A percentile compares a stretch with the other conserved stretches of the same genome.
phyloP scores from a whole-genome alignment of 2,329 filamentous ascomycete species.

The Amylocarpus encephaloides region DNA sequence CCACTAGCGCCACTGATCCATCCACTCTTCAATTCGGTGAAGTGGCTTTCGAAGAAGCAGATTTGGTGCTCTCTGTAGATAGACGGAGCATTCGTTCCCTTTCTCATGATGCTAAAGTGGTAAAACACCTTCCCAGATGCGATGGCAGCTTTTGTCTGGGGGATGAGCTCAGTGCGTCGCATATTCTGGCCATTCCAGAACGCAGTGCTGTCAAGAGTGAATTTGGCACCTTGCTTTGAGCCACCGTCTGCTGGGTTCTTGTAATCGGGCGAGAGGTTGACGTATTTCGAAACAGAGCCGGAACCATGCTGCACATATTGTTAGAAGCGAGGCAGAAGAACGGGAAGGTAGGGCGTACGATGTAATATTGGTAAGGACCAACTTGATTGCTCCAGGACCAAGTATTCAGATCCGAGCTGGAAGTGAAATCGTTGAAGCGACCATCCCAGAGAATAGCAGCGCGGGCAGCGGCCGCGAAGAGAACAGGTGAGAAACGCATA shows the following conservation, averaged over 20 bases:
- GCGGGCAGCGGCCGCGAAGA: slow-evolving; percentile 15
- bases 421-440: slow-evolving; percentile 54
- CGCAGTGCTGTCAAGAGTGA: slow-evolving; percentile 57
- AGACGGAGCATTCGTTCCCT: slow-evolving; percentile 52
- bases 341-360: slow-evolving; percentile 31
- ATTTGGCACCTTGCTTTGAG: slow-evolving; percentile 59
- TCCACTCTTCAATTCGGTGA: slow-evolving; percentile 69
- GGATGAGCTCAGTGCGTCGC: slow-evolving; percentile 69
- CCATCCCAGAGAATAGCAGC: slow-evolving; percentile 56
- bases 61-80: slow-evolving; percentile 60
- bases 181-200: slow-evolving; percentile 69
- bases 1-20: slow-evolving; percentile 45
- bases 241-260: slow-evolving; percentile 50
- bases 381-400: slow-evolving; percentile 66
- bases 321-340: not conserved
- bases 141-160: slow-evolving; percentile 59
- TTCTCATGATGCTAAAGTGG: slow-evolving; percentile 61
- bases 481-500: slow-evolving; percentile 25
- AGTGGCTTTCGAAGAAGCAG: slow-evolving; percentile 59
- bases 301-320: slow-evolving; percentile 45
- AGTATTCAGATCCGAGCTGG: slow-evolving; percentile 47
- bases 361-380: slow-evolving; percentile 69
- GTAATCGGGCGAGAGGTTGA: slow-evolving; percentile 41
- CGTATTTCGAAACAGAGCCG: slow-evolving; percentile 33
- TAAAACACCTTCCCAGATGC: slow-evolving; percentile 60